phyloP scores from a whole-genome alignment of 768 basidiomycete genomes.

The Mycena epipterygia region DNA sequence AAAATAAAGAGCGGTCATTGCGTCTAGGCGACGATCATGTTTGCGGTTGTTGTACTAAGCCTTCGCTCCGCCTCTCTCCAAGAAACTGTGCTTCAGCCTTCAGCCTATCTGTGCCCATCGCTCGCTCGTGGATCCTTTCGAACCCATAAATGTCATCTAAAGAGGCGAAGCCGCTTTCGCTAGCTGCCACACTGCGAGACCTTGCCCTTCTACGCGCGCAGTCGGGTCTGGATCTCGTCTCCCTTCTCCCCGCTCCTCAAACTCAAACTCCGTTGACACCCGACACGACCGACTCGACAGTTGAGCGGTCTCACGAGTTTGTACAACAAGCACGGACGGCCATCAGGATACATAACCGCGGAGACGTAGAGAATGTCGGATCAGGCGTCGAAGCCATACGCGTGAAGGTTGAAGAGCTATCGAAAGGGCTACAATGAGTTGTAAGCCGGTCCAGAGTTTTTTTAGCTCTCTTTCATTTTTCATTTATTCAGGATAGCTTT shows the following conservation, averaged over 20 bases:
- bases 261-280: slow-evolving; percentile 23
- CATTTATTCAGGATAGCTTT: background rate
- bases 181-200: slow-evolving; percentile 76
- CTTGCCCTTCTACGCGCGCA: slow-evolving; percentile 77
- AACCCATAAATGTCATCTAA: slow-evolving; percentile 33
- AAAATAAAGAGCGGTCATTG: too few relatives aligned
- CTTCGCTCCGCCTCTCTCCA: too few relatives aligned
- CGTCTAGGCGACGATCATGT: too few relatives aligned
- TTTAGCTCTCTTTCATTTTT: background rate
- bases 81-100: too few relatives aligned
- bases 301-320: slow-evolving; percentile 72
- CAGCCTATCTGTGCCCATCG: too few relatives aligned
- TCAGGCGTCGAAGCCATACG: slow-evolving; percentile 69
- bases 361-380: slow-evolving; percentile 67
- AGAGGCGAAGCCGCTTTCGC: slow-evolving; percentile 64
- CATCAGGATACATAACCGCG: slow-evolving; percentile 66
- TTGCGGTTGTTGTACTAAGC: too few relatives aligned
- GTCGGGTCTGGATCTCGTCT: slow-evolving; percentile 58
- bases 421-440: slow-evolving; percentile 45
- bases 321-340: slow-evolving; percentile 67
- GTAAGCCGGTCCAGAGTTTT: background rate
- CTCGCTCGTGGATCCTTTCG: background rate
- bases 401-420: slow-evolving; percentile 67
- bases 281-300: slow-evolving; percentile 48
- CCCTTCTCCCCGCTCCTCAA: slow-evolving; percentile 40